These are phyloP conservation scores for Citrullus amarus DNA, from an alignment of 306 rosid genomes.

Conservation along the genomic window DNA sequence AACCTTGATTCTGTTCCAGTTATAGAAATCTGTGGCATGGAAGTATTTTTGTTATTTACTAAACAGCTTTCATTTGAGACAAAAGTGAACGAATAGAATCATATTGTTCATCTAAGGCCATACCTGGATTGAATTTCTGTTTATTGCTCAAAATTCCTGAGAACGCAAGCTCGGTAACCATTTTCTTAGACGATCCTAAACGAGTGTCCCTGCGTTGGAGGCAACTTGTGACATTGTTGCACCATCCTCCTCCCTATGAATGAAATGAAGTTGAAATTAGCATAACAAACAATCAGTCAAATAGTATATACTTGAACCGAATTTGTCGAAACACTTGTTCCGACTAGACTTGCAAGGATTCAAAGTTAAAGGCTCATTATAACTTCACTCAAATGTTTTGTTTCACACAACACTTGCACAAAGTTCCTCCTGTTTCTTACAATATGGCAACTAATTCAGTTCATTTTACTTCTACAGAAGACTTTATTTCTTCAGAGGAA, in stretches of 20 bases:
- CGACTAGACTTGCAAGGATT: not conserved
- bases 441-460: not conserved
- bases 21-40: slow-evolving; percentile 50
- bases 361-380: not conserved
- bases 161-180: slow-evolving; percentile 53
- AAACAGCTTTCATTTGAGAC: not conserved
- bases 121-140: slow-evolving; percentile 65
- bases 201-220: slow-evolving; percentile 59
- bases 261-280: slow-evolving; percentile 12
- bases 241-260: slow-evolving; percentile 95
- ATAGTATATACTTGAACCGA: not conserved
- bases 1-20: slow-evolving; percentile 83
- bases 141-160: slow-evolving; percentile 58
- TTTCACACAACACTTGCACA: not conserved
- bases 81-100: not conserved
- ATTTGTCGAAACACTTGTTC: not conserved
- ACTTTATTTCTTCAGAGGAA: slow-evolving; percentile 11
- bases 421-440: not conserved
- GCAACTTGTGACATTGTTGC: slow-evolving; percentile 80
- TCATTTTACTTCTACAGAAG: not conserved
- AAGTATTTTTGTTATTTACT: not conserved
- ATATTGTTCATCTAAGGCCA: not conserved
- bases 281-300: not conserved
- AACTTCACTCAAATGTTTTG: not conserved
- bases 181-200: slow-evolving; percentile 69